Percentiles rank a stretch among this genome's conserved stretches.
phyloP scores from a whole-genome alignment of 2,329 filamentous ascomycete species.

The Chaetoscypha palmicola region DNA sequence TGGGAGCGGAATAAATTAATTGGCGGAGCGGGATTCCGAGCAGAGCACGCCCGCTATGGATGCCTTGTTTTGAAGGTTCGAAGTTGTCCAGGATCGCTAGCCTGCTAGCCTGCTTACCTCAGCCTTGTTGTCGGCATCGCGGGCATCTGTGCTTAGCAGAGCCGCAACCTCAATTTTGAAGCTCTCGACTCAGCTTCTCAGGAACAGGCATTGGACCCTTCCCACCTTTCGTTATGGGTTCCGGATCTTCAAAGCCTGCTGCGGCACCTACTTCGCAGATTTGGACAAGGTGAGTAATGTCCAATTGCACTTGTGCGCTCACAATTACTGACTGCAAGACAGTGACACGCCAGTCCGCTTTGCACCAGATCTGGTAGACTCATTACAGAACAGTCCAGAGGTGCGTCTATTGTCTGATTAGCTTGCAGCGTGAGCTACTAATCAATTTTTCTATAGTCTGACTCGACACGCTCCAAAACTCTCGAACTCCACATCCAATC shows the following conservation, averaged over 20 bases:
- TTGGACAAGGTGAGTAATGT: constrained; percentile 24
- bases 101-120: too few relatives aligned
- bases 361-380: constrained; percentile 75
- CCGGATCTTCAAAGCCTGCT: constrained; percentile 27
- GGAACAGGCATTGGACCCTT: constrained; percentile 7
- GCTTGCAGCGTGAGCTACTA: too few relatives aligned
- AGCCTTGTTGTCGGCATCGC: too few relatives aligned
- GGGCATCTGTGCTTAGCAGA: neutral
- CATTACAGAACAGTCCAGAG: constrained; percentile 78
- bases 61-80: too few relatives aligned
- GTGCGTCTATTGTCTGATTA: too few relatives aligned
- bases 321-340: constrained; percentile 11
- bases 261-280: constrained; percentile 24
- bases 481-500: constrained; percentile 83
- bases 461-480: constrained; percentile 75
- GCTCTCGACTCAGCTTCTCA: constrained; percentile 6
- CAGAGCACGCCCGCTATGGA: neutral
- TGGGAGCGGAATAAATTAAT: neutral
- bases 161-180: constrained; percentile 16
- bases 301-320: neutral
- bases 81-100: too few relatives aligned
- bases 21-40: neutral
- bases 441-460: constrained; percentile 53
- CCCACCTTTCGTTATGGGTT: constrained; percentile 26
- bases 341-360: constrained; percentile 60